Conservation (phyloP, 2,329 filamentous ascomycete species). For the Dryadomyces quercivorus region DNA sequence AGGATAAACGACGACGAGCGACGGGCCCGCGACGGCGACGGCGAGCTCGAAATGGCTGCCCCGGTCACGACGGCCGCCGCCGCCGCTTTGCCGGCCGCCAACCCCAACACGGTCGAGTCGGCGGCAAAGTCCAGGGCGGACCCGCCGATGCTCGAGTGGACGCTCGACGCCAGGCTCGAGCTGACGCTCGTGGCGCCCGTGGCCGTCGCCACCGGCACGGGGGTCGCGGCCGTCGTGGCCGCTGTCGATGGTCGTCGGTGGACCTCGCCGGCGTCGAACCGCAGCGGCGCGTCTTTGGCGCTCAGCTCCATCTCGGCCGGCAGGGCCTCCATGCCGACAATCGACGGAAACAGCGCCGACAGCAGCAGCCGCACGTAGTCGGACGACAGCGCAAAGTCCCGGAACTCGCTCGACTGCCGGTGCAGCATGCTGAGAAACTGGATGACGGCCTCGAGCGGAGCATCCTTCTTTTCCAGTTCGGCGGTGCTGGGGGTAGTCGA, state of each 20-base stretch:
- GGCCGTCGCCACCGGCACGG: conserved; percentile 14
- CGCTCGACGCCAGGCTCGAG: conserved; percentile 7
- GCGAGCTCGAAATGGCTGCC: neutral
- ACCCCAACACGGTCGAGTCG: conserved; percentile 14
- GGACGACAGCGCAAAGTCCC: conserved; percentile 69
- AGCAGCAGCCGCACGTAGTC: conserved; percentile 74
- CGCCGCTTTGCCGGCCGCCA: conserved; percentile 16
- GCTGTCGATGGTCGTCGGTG: conserved; percentile 63
- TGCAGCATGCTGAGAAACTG: conserved; percentile 73
- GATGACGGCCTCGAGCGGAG: conserved; percentile 55
- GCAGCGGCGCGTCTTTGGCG: conserved; percentile 67
- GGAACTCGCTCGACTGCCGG: conserved; percentile 60
- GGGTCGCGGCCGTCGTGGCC: conserved; percentile 39
- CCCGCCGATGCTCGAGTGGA: conserved; percentile 7
- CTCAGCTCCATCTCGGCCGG: conserved; percentile 78
- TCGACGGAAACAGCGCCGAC: conserved; percentile 70
- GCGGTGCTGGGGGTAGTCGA: too few relatives aligned
- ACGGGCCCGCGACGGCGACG: conserved; percentile 44
- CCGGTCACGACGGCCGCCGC: neutral
- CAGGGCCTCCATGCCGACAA: conserved; percentile 77
- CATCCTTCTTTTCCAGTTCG: neutral
- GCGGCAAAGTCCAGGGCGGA: conserved; percentile 16
- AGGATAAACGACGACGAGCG: conserved; percentile 88
- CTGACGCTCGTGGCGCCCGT: conserved; percentile 46
- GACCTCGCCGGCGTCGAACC: conserved; percentile 66